Evolutionary conservation across 176 grass and related monocot genomes (phyloP).

Genomic region (Oropetium thomaeum): DNA sequence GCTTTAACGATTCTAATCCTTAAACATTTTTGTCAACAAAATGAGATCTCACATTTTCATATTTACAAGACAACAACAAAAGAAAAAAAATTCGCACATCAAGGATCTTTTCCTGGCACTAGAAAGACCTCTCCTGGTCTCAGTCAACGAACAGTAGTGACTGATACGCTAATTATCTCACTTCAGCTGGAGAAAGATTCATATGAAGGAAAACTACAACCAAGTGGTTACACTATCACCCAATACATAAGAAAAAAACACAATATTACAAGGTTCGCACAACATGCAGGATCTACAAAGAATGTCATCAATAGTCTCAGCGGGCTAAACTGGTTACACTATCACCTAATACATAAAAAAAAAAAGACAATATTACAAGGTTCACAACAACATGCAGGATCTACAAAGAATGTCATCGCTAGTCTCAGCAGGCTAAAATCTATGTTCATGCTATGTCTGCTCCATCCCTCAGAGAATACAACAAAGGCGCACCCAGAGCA

Average conservation of each 20-base stretch:
- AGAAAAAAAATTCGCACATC: no score
- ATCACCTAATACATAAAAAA: not conserved
- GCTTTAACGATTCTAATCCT: no score
- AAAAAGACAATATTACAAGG: conserved; percentile 2
- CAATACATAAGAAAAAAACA: not conserved
- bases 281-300: conserved; percentile 19
- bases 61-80: no score
- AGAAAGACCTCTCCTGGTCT: not conserved
- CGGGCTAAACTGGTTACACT: not conserved
- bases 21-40: no score
- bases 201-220: not conserved
- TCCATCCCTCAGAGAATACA: conserved; percentile 24
- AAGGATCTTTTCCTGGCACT: no score
- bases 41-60: no score
- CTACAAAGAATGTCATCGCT: conserved; percentile 15
- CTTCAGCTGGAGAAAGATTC: not conserved
- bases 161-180: not conserved
- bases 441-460: not conserved
- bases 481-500: conserved; percentile 13
- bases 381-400: not conserved
- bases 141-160: not conserved
- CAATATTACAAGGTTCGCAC: not conserved
- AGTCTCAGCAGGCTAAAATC: conserved; percentile 17
- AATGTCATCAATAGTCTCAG: conserved; percentile 1
- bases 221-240: not conserved